Percentiles rank a stretch among this genome's conserved stretches.
Conservation (phyloP, 768 basidiomycete genomes). For the Ramaria sp. region DNA sequence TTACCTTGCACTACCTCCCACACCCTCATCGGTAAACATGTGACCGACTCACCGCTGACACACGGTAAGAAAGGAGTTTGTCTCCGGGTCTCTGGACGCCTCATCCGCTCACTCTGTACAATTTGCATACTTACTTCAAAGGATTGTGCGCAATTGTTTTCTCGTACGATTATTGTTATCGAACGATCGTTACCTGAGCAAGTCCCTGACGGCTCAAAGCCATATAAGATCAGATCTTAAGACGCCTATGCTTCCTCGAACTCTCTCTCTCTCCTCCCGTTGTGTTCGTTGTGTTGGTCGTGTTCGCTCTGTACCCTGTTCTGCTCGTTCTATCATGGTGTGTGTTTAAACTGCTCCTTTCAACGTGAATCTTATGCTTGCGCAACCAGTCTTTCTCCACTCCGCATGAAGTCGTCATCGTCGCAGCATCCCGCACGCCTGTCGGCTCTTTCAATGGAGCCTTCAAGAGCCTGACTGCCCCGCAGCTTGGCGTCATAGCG, state of each 20-base stretch:
- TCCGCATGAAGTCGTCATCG: constrained; percentile 82
- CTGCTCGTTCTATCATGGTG: constrained; percentile 14
- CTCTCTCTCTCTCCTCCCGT: constrained; percentile 9
- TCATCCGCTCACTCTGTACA: too few species aligned
- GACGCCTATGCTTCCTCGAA: constrained; percentile 9
- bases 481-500: constrained; percentile 81
- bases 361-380: neutral
- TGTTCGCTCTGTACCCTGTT: neutral
- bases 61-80: too few species aligned
- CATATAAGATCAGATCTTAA: constrained; percentile 2
- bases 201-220: too few species aligned
- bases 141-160: neutral
- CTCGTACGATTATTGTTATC: constrained; percentile 5
- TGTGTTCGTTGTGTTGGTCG: constrained; percentile 6
- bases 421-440: constrained; percentile 88
- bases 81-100: too few species aligned
- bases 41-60: too few species aligned
- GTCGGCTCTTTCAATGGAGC: constrained; percentile 87
- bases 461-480: constrained; percentile 80
- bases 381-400: constrained; percentile 21
- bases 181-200: neutral
- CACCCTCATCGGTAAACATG: too few species aligned
- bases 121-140: too few species aligned
- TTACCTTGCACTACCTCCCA: too few species aligned
- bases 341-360: neutral